phyloP scores from a whole-genome alignment of 169 alveolate genomes.

The Eimeria sp. region DNA sequence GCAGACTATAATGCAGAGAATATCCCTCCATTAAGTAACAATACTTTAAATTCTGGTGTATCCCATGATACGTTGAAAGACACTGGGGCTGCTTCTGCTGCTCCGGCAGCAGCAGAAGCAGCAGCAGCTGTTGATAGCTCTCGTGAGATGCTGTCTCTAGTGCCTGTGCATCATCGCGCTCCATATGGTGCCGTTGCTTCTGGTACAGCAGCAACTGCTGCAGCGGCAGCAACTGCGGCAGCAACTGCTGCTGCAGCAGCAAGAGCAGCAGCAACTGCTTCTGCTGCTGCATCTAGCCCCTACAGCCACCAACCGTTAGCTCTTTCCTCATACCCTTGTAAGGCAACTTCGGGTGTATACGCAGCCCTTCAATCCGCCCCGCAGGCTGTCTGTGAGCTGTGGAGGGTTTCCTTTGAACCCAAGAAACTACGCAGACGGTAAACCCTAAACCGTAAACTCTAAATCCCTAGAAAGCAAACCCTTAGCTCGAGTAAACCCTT shows the following conservation, averaged over 20 bases:
- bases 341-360: neutral
- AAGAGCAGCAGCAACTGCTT: neutral
- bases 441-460: neutral
- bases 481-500: neutral
- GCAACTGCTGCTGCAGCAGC: neutral
- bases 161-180: neutral
- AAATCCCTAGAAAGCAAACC: neutral
- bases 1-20: neutral
- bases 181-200: neutral
- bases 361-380: neutral
- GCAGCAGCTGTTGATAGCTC: neutral
- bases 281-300: neutral
- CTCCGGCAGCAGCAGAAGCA: neutral
- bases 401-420: conserved; percentile 24
- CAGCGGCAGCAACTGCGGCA: neutral
- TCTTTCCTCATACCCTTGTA: neutral
- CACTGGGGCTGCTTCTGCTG: neutral
- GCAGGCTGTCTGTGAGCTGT: neutral
- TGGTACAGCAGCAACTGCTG: too few relatives aligned
- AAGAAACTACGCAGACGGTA: conserved; percentile 30
- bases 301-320: too few relatives aligned
- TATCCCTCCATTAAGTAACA: neutral
- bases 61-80: too few relatives aligned
- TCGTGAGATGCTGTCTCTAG: neutral
- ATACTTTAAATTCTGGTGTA: too few relatives aligned